Evolutionary conservation across 208 protist species (phyloP).

Genomic region (Trypanosomatidae sp.): DNA sequence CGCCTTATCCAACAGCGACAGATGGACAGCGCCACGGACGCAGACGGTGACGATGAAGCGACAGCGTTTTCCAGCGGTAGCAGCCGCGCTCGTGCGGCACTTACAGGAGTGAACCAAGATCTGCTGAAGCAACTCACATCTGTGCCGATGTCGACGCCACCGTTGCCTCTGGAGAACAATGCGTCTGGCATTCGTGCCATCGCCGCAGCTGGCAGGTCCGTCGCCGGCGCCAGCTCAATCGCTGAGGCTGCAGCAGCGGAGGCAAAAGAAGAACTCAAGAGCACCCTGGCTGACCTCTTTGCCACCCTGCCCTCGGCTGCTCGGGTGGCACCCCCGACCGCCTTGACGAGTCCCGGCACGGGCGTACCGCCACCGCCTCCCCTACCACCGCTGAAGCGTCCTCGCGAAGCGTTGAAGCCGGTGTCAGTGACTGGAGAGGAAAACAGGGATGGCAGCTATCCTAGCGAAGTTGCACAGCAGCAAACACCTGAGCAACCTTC

Average conservation of each 20-base stretch:
- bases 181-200: neutral
- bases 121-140: constrained; percentile 30
- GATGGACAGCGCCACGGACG: constrained; percentile 3
- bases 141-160: constrained; percentile 1
- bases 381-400: constrained; percentile 21
- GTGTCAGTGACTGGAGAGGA: neutral
- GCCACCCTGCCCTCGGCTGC: constrained; percentile 10
- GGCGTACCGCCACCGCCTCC: constrained; percentile 3
- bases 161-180: neutral
- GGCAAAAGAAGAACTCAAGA: constrained; percentile 20
- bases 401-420: constrained; percentile 8
- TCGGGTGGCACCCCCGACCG: neutral
- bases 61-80: constrained; percentile 4
- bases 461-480: neutral
- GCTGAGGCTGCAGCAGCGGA: constrained; percentile 12
- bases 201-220: neutral
- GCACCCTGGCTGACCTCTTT: constrained; percentile 23
- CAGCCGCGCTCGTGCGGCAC: constrained; percentile 17
- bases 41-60: constrained; percentile 8
- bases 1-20: constrained; percentile 26
- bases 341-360: neutral
- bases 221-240: neutral
- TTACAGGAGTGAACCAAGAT: constrained; percentile 33
- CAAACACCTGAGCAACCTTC: neutral
- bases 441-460: neutral